These are phyloP conservation scores for Acorus gramineus DNA, from an alignment of 106 monocot species.

Conservation along the genomic window DNA sequence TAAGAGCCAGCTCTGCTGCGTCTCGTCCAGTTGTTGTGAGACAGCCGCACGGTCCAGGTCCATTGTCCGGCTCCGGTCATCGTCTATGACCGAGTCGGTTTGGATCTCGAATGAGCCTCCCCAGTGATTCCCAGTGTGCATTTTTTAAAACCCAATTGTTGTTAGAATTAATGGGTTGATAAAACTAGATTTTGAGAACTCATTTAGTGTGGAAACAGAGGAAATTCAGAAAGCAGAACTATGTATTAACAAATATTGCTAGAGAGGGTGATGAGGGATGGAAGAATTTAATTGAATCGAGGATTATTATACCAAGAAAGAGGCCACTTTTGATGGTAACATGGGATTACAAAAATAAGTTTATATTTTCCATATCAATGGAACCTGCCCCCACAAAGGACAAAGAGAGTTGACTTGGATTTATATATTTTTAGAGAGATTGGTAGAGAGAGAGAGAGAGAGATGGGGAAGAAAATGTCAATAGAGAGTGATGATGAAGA, in stretches of 20 bases:
- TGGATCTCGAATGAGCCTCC: constrained; percentile 82
- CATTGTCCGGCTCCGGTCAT: constrained; percentile 61
- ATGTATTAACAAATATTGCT: constrained; percentile 3
- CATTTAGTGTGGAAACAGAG: neutral
- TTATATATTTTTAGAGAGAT: neutral
- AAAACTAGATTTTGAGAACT: neutral
- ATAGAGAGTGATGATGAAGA: no score
- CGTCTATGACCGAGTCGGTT: constrained; percentile 18
- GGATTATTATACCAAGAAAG: no score
- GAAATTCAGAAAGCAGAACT: neutral
- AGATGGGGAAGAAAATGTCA: no score
- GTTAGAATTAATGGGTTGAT: neutral
- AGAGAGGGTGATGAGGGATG: neutral
- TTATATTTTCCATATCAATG: no score
- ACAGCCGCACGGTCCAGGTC: constrained; percentile 50
- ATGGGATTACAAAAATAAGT: no score
- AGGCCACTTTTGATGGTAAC: no score
- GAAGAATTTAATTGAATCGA: neutral
- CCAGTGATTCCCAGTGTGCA: constrained; percentile 75
- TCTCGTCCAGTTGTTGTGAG: constrained; percentile 62
- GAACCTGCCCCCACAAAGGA: no score
- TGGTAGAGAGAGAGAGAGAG: neutral
- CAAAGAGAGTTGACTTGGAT: no score
- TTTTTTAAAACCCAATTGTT: constrained; percentile 7
- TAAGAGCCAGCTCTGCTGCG: constrained; percentile 89